phyloP scores from a whole-genome alignment of 306 rosid genomes.

The Styphnolobium japonicum region DNA sequence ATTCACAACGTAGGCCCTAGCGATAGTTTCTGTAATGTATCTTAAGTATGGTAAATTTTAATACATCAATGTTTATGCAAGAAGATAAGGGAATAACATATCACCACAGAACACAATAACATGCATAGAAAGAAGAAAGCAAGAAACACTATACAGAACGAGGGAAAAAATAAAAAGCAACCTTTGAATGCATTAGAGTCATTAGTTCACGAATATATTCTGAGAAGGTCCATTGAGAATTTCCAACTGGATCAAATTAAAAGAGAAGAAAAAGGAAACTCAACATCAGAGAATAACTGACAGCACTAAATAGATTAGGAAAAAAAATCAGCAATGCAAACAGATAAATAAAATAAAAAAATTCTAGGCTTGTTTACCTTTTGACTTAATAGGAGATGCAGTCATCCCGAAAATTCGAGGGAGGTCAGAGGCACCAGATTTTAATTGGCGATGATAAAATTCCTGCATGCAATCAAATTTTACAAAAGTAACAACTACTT shows the following conservation, averaged over 20 bases:
- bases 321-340: background rate
- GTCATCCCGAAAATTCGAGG: conserved; percentile 93
- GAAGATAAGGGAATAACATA: background rate
- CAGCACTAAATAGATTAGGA: background rate
- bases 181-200: conserved; percentile 79
- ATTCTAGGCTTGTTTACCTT: conserved; percentile 45
- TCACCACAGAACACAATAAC: background rate
- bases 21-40: background rate
- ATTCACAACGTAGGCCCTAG: background rate
- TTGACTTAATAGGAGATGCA: conserved; percentile 83
- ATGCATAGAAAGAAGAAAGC: background rate
- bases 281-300: background rate
- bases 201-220: conserved; percentile 52
- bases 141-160: background rate
- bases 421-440: conserved; percentile 39
- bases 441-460: conserved; percentile 60
- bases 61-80: background rate
- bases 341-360: background rate
- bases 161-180: conserved; percentile 27
- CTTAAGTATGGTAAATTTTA: background rate
- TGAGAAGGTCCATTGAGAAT: conserved; percentile 40
- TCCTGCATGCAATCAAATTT: conserved; percentile 55
- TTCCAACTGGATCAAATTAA: conserved; percentile 48
- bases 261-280: background rate
- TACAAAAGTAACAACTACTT: conserved; percentile 12